Evolutionary conservation across 108 stramenopile species (phyloP).

Genomic region (Cyclotella kingstonii): DNA sequence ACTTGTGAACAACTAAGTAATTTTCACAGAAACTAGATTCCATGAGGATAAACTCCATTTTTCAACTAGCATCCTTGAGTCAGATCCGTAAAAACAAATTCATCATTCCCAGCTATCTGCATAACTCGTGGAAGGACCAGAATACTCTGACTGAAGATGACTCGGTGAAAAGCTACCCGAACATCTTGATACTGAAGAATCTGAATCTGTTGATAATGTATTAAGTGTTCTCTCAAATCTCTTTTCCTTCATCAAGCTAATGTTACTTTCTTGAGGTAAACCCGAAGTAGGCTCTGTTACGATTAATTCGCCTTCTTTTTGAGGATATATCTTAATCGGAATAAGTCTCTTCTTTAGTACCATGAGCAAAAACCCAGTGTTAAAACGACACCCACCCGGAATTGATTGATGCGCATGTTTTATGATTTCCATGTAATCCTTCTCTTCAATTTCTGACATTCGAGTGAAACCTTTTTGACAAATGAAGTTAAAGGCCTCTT

Average conservation of each 20-base stretch:
- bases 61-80: too few species aligned
- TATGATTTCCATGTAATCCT: conserved; percentile 77
- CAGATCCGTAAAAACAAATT: too few species aligned
- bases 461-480: conserved; percentile 79
- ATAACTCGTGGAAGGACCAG: conserved; percentile 20
- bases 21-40: too few species aligned
- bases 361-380: conserved; percentile 79
- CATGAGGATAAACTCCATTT: too few species aligned
- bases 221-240: conserved; percentile 2
- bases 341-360: conserved; percentile 49
- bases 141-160: conserved; percentile 11
- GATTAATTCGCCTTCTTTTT: conserved; percentile 8
- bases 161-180: not conserved
- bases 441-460: conserved; percentile 69
- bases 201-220: conserved; percentile 19
- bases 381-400: conserved; percentile 79
- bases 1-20: too few species aligned
- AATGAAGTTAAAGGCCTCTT: conserved; percentile 83
- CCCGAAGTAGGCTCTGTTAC: not conserved
- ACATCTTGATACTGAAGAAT: conserved; percentile 9
- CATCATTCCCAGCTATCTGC: conserved; percentile 32
- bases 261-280: not conserved
- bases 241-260: not conserved
- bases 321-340: conserved; percentile 1
- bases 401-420: conserved; percentile 73